Conservation (phyloP, 2,329 filamentous ascomycete species). For the Fusarium robinianum region DNA sequence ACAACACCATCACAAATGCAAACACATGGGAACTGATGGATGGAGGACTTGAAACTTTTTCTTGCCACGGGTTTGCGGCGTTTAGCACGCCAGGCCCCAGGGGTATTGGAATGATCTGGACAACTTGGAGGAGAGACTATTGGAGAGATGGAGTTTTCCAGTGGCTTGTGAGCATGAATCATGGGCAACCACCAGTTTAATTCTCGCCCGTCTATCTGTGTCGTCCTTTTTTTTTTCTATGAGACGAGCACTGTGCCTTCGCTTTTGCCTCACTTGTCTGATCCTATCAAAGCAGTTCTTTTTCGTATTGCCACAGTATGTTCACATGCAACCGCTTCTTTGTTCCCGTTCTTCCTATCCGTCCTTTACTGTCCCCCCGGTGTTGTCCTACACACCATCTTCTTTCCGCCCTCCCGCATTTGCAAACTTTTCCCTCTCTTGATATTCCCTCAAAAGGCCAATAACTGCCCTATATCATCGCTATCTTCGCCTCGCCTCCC, state of each 20-base stretch:
- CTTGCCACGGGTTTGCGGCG: conserved; percentile 22
- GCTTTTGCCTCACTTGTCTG: conserved; percentile 5
- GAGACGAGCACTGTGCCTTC: background rate
- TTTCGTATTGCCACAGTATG: too few relatives aligned
- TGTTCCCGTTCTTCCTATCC: too few relatives aligned
- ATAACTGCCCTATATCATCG: too few relatives aligned
- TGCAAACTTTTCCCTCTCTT: background rate
- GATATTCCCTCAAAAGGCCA: conserved; percentile 13
- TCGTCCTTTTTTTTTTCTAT: too few relatives aligned
- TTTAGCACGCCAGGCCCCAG: conserved; percentile 24
- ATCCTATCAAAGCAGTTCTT: conserved; percentile 3
- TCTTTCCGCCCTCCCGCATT: too few relatives aligned
- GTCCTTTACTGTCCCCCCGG: too few relatives aligned
- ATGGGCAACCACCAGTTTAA: conserved; percentile 10
- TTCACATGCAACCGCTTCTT: too few relatives aligned
- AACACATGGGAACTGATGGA: background rate
- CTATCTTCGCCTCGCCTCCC: too few relatives aligned
- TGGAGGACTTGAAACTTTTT: conserved; percentile 12
- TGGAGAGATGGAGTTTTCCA: conserved; percentile 13
- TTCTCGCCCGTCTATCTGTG: conserved; percentile 1
- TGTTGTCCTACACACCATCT: too few relatives aligned
- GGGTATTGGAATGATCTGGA: conserved; percentile 23
- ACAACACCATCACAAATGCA: too few relatives aligned
- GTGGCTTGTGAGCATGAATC: conserved; percentile 27
- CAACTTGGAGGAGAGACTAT: conserved; percentile 3